These are phyloP conservation scores for Umbelopsis isabellina DNA, from an alignment of 192 early-diverging fungal species.

Conservation along the genomic window DNA sequence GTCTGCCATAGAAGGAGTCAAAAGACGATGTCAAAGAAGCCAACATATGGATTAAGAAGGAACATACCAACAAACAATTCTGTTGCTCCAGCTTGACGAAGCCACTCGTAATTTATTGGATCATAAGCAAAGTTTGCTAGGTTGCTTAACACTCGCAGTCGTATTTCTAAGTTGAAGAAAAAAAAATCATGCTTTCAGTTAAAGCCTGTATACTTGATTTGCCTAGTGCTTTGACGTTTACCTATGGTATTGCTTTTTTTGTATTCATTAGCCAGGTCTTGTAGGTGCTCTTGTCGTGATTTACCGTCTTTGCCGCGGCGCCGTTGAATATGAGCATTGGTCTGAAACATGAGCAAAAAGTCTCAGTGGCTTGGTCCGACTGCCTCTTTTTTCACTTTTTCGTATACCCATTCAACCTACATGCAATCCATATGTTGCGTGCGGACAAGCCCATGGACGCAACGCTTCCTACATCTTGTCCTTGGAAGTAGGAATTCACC, in stretches of 20 bases:
- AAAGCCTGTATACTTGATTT: not conserved
- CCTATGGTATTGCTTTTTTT: slow-evolving; percentile 16
- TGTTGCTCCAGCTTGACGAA: slow-evolving; percentile 2
- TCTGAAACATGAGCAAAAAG: slow-evolving; percentile 33
- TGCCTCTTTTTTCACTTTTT: not conserved
- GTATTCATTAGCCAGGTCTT: slow-evolving; percentile 30
- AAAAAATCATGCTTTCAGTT: not conserved
- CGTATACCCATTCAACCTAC: not conserved
- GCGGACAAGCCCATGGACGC: not conserved
- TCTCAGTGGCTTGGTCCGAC: slow-evolving; percentile 1
- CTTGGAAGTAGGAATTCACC: not conserved
- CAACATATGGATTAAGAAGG: not conserved
- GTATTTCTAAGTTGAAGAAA: slow-evolving; percentile 22
- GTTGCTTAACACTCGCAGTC: slow-evolving; percentile 45
- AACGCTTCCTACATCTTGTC: not conserved
- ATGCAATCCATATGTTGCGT: slow-evolving; percentile 1
- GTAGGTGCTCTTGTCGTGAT: slow-evolving; percentile 30
- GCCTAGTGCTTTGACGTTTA: slow-evolving; percentile 1
- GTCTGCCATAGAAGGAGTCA: not conserved
- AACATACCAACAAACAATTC: not conserved
- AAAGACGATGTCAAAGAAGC: not conserved
- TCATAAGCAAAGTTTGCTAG: slow-evolving; percentile 60
- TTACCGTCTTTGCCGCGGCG: slow-evolving; percentile 19
- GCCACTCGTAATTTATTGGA: slow-evolving; percentile 52
- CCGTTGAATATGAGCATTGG: slow-evolving; percentile 26